Percentiles rank a stretch among this genome's conserved stretches.
Conservation (phyloP, 352 stramenopile genomes). For the Pythium guiyangense region DNA sequence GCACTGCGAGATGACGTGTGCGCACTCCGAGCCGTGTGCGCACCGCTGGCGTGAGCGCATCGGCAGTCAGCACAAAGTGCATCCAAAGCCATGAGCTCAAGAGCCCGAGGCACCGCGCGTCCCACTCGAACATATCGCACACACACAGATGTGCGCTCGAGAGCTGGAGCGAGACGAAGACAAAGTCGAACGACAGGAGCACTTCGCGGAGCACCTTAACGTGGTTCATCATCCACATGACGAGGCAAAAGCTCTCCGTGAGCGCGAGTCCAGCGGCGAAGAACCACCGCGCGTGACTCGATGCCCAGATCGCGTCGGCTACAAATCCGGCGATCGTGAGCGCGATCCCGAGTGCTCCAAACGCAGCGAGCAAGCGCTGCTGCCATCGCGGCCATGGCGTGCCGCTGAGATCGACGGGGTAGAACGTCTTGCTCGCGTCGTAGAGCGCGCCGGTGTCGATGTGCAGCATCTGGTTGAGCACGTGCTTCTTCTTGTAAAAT, state of each 20-base stretch:
- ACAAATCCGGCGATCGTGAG: not conserved
- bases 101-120: conserved; percentile 2
- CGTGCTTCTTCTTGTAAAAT: not conserved
- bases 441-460: not conserved
- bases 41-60: conserved; percentile 16
- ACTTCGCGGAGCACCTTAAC: conserved; percentile 9
- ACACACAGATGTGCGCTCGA: conserved; percentile 12
- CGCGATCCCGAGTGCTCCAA: not conserved
- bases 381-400: not conserved
- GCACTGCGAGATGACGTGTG: not conserved
- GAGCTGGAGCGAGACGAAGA: conserved; percentile 18
- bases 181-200: conserved; percentile 17
- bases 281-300: not conserved
- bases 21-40: conserved; percentile 8
- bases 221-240: conserved; percentile 2
- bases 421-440: conserved; percentile 5
- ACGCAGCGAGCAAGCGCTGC: not conserved
- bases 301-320: not conserved
- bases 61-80: conserved; percentile 15
- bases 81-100: conserved; percentile 18
- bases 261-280: not conserved
- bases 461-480: not conserved
- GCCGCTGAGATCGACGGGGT: not conserved
- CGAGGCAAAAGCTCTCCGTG: not conserved
- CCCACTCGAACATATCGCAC: conserved; percentile 16